Percentiles rank a stretch among this genome's conserved stretches.
Evolutionary conservation across 2,329 filamentous ascomycete species (phyloP).

Genomic region (Hymenoscyphus salicellus): DNA sequence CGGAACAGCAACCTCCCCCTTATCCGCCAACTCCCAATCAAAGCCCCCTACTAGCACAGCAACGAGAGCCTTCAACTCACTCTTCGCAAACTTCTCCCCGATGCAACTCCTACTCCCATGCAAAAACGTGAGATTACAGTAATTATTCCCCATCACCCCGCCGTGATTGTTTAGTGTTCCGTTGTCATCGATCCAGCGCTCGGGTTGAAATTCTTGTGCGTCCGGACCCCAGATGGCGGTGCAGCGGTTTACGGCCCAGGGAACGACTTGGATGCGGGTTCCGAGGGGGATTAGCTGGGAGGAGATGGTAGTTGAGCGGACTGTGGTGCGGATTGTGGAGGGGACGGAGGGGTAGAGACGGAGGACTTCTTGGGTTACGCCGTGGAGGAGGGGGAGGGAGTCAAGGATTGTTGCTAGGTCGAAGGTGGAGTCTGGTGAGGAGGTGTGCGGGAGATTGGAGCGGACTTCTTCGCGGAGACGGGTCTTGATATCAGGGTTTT

Average conservation of each 20-base stretch:
- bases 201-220: constrained; percentile 58
- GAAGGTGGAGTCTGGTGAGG: constrained; percentile 15
- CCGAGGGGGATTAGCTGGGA: constrained; percentile 56
- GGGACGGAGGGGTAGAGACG: constrained; percentile 67
- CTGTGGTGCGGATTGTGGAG: constrained; percentile 59
- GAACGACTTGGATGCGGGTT: constrained; percentile 52
- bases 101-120: constrained; percentile 85
- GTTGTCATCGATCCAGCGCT: constrained; percentile 46
- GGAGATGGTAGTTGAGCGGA: constrained; percentile 53
- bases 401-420: constrained; percentile 55
- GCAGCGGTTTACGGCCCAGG: constrained; percentile 56
- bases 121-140: constrained; percentile 75
- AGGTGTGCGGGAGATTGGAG: constrained; percentile 41
- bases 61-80: constrained; percentile 79
- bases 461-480: constrained; percentile 59
- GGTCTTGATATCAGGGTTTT: constrained; percentile 54
- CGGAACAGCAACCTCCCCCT: constrained; percentile 18
- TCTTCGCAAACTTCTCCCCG: constrained; percentile 73
- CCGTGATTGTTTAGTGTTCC: constrained; percentile 37
- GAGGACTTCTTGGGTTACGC: constrained; percentile 64
- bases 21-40: constrained; percentile 25
- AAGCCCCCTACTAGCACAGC: constrained; percentile 27
- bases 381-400: constrained; percentile 62
- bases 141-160: constrained; percentile 62
- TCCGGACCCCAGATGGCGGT: constrained; percentile 58